Base-by-base conservation (phyloP, 2,329 filamentous ascomycete genomes). In the Trichoderma harzianum region DNA sequence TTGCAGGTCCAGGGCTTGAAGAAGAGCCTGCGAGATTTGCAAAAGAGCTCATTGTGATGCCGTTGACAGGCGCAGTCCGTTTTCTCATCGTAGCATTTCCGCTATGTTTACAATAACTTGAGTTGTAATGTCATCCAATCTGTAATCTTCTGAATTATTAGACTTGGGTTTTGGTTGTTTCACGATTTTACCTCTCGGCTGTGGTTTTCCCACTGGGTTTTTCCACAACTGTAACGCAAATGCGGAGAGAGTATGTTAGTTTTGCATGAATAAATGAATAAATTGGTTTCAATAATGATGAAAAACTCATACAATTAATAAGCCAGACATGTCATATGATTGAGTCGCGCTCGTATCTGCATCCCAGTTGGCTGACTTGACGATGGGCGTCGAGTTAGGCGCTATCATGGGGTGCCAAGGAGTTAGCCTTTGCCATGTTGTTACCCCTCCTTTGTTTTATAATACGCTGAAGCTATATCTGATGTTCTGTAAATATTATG, bases 151-250 rank as follows among this genome's bases (percentile, higher is more conserved):
- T 8, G 53, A 24, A 24, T 16, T 60, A 12, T 24, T 18, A 7
- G 53, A 47, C 10, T 67, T 5, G 28, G 53, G 12, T 30, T 6
- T 21, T 28, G 34, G 11, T 66, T 55, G n/a, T 7, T 26, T 65
- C 11, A 16, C 10, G 24, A 16, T 36, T 5, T n/a, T 58, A 1
- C 36, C 55, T 47, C 65, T 68, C 8, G 36, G 65, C 18, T 43
- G 12, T 58, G 65, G 65, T 68, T 68, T 68, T 68, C 65, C 53
- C 53, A 58, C 34, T 10, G 65, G 65, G 65, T 60, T 68, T 68
- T 68, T 7, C 65, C 65, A 58, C 10, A 32, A n/a, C 53, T 21
- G 39, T 60, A 47, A 43, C 53, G 65, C n/a, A 11, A 68, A 68
- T 47, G 26, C 53, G 53, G 65, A 66, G 47, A 51, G 53, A 21